Base-by-base conservation (phyloP, 2,329 filamentous ascomycete species). In the Tolypocladium ophioglossoides region DNA sequence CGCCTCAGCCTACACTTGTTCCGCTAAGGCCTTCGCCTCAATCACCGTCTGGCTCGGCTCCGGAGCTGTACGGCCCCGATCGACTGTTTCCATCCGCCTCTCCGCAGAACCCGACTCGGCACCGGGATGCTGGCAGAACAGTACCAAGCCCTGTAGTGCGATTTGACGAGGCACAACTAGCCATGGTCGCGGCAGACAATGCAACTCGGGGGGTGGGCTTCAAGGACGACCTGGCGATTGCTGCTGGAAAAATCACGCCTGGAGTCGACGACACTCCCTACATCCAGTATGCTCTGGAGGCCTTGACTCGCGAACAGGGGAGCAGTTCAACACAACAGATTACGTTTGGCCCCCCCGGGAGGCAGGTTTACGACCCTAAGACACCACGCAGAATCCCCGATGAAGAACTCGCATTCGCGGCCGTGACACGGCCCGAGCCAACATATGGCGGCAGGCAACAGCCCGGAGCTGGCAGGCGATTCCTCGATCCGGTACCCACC, bases 201-300 rank as follows among this genome's bases (percentile, higher is more conserved):
- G 56, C 66, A 38, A 63, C 65, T 48, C 63, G 59, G 52, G 69
- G 70, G 64, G 60, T 63, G 49, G 64, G 70, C 52, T 76, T 80
- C 63, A 78, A 79, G 52, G 78, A 82, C 53, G 75, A 78, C 46
- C 65, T 81, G 38, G 71, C 75, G 50, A 69, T 77, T 52, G 73
- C 76, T 20, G 78, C 70, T 39, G 72, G 75, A 55, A 75, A 75
- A 41, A 75, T 83, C 54, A 92, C 89, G 0, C 91, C 91, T 0
- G 89, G 86, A 11, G 75, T 90, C 40, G 91, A 96, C 64, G 87
- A 95, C 64, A 87, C 84, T 10, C 91, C 90, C 0, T 95, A 91
- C 68, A 89, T 96, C 58, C 87, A 87, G 59, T 95, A 94, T 68
- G 91, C 92, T 41, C 83, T 97, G 58, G 88, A 95, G 59, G 89